phyloP scores from a whole-genome alignment of 2,329 filamentous ascomycete species.

The Cladophialophora bantiana region DNA sequence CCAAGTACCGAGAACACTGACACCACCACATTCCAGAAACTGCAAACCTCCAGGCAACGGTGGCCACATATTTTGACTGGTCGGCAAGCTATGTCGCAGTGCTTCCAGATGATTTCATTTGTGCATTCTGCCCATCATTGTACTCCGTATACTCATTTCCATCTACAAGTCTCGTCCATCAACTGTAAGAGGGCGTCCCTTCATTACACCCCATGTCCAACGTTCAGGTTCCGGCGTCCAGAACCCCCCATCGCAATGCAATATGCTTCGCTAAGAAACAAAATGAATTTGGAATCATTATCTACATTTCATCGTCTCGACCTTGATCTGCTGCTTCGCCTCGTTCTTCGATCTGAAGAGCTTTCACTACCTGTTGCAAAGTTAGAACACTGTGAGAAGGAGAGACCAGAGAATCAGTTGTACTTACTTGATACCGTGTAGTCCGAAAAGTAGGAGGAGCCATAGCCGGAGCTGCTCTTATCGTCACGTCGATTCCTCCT shows the following conservation, averaged over 20 bases:
- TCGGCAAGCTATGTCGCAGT: neutral
- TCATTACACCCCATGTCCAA: neutral
- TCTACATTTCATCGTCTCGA: slow-evolving; percentile 29
- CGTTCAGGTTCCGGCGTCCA: neutral
- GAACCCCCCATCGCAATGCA: neutral
- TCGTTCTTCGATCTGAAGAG: slow-evolving; percentile 50
- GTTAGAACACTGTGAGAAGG: slow-evolving; percentile 41
- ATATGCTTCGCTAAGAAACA: slow-evolving; percentile 12
- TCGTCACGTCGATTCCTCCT: slow-evolving; percentile 48
- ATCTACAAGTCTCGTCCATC: neutral
- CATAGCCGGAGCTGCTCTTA: slow-evolving; percentile 48
- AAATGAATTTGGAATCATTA: neutral
- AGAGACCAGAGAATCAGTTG: neutral
- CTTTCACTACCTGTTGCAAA: slow-evolving; percentile 51
- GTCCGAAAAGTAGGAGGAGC: slow-evolving; percentile 49
- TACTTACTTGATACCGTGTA: slow-evolving; percentile 52
- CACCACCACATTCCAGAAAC: too few relatives aligned
- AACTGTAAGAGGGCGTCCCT: neutral
- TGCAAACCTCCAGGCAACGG: too few relatives aligned
- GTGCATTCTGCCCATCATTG: slow-evolving; percentile 18
- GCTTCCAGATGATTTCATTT: slow-evolving; percentile 4
- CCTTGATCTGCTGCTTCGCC: slow-evolving; percentile 42
- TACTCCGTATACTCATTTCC: neutral
- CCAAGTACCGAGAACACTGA: too few relatives aligned
- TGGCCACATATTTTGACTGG: neutral